A percentile compares a stretch with the other conserved stretches of the same genome.
These are phyloP conservation scores for Talaromyces atroroseus DNA, from an alignment of 2,329 filamentous ascomycete species.

Conservation along the genomic window DNA sequence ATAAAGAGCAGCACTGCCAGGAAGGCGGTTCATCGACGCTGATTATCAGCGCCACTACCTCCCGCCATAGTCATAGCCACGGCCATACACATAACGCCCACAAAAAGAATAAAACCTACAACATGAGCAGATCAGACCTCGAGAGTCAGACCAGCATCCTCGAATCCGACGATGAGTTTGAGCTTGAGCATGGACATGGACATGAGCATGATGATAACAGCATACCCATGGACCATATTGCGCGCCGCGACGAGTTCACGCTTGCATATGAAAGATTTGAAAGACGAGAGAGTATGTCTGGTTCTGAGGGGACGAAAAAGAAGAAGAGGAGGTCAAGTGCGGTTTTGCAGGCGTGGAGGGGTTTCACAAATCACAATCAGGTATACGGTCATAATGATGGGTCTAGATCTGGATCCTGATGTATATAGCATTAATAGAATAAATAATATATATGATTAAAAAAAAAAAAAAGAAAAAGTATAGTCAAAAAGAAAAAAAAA, in stretches of 20 bases:
- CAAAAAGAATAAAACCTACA: neutral
- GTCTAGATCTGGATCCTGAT: too few species aligned
- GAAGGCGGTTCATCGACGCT: neutral
- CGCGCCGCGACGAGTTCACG: constrained; percentile 7
- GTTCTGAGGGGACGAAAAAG: neutral
- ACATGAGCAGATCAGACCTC: neutral
- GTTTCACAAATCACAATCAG: neutral
- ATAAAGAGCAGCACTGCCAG: neutral
- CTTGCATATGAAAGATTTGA: constrained; percentile 12
- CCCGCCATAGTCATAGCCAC: neutral
- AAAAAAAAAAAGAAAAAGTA: too few species aligned
- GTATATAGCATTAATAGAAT: too few species aligned
- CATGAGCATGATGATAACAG: neutral
- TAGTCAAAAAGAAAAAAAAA: neutral
- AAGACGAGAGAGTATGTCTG: neutral
- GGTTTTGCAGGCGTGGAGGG: constrained; percentile 1
- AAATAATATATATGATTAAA: too few species aligned
- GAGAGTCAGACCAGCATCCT: constrained; percentile 12
- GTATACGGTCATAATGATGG: too few species aligned
- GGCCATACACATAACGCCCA: neutral
- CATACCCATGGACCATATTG: constrained; percentile 10
- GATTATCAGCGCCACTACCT: neutral
- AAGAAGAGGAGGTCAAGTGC: neutral
- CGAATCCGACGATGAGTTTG: neutral
- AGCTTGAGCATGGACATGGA: neutral